Evolutionary conservation across 208 protist species (phyloP).

Genomic region (Leishmania lainsoni): DNA sequence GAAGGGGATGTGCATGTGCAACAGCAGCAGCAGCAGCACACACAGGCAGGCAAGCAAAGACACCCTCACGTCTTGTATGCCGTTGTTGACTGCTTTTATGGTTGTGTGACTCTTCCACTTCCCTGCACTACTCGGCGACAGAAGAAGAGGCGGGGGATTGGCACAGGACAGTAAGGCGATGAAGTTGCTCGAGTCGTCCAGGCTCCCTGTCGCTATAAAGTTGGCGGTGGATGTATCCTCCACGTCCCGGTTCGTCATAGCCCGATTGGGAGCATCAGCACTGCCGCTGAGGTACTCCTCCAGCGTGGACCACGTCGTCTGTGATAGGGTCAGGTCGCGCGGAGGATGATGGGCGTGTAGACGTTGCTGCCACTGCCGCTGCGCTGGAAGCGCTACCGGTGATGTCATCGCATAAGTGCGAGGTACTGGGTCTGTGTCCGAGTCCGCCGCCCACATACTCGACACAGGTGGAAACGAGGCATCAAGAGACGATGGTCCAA

Average conservation of each 20-base stretch:
- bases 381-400: not conserved
- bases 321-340: not conserved
- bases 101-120: not conserved
- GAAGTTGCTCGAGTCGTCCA: slow-evolving; percentile 25
- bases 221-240: not conserved
- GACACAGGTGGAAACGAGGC: not conserved
- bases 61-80: not conserved
- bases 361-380: slow-evolving; percentile 9
- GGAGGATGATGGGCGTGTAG: not conserved
- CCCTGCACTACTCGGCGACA: not conserved
- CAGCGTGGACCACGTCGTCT: slow-evolving; percentile 21
- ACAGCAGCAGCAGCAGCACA: not conserved
- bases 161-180: slow-evolving; percentile 27
- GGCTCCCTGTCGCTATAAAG: slow-evolving; percentile 2
- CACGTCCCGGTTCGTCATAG: not conserved
- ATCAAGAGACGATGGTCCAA: not conserved
- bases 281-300: slow-evolving; percentile 27
- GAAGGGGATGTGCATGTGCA: not conserved
- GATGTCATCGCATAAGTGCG: not conserved
- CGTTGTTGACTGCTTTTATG: not conserved
- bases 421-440: not conserved
- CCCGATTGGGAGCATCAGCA: not conserved
- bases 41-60: not conserved
- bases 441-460: slow-evolving; percentile 1
- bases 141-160: slow-evolving; percentile 18